phyloP scores from a whole-genome alignment of 177 flowering plant genomes.

The Telopea speciosissima region DNA sequence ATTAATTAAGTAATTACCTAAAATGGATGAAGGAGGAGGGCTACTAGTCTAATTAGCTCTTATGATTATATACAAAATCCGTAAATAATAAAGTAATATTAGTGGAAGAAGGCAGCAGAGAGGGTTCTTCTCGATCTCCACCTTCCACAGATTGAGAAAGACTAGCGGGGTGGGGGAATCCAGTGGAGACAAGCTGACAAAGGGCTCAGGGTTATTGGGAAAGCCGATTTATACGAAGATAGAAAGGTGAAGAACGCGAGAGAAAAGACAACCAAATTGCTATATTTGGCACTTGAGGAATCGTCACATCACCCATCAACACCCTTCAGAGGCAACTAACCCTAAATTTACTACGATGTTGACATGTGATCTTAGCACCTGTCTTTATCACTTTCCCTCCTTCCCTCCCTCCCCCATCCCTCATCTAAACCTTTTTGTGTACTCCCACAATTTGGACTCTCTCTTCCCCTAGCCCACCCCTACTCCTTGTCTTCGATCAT shows the following conservation, averaged over 20 bases:
- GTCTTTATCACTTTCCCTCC: slow-evolving; percentile 36
- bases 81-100: background rate
- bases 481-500: too few relatives aligned
- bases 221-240: slow-evolving; percentile 30
- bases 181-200: background rate
- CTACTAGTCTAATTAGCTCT: background rate
- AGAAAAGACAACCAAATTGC: slow-evolving; percentile 18
- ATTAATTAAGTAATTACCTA: background rate
- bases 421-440: background rate
- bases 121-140: background rate
- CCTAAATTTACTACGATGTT: slow-evolving; percentile 16
- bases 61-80: background rate
- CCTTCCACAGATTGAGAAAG: background rate
- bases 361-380: slow-evolving; percentile 33
- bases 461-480: too few relatives aligned
- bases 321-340: background rate
- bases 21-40: background rate
- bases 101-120: background rate
- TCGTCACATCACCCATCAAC: slow-evolving; percentile 36
- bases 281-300: slow-evolving; percentile 31
- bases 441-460: slow-evolving; percentile 19
- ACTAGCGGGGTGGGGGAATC: too few relatives aligned
- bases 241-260: slow-evolving; percentile 34
- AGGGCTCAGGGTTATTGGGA: slow-evolving; percentile 11
- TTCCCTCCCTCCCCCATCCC: too few relatives aligned